Evolutionary conservation across 192 early-diverging fungal genomes (phyloP).

Genomic region (Dispira parvispora): DNA sequence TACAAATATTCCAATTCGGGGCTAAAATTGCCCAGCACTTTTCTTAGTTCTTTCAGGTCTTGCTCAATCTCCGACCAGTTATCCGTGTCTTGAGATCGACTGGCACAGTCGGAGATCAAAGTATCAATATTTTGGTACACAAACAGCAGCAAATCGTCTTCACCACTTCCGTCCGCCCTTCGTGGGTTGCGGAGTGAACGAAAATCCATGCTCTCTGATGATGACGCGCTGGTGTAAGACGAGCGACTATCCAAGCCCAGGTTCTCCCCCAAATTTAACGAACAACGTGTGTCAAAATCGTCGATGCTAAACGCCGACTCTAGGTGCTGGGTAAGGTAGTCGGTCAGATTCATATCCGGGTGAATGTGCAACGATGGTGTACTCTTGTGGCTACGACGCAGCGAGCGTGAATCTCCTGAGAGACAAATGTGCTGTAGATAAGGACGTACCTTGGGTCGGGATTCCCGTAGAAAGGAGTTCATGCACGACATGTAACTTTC

Average conservation of each 20-base stretch:
- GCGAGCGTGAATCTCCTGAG: background rate
- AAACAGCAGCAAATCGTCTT: conserved; percentile 7
- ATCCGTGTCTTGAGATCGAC: background rate
- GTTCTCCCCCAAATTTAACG: background rate
- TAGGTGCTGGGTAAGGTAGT: conserved; percentile 1
- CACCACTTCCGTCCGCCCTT: background rate
- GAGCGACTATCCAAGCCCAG: background rate
- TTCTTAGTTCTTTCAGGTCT: background rate
- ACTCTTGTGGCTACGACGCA: background rate
- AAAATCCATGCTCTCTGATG: background rate
- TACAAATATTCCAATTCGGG: conserved; percentile 4
- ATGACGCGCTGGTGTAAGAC: background rate
- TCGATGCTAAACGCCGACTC: conserved; percentile 11
- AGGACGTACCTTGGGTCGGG: conserved; percentile 18
- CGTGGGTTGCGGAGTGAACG: background rate
- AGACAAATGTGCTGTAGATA: conserved; percentile 12
- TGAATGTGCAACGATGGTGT: background rate
- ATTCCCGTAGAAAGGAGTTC: conserved; percentile 29
- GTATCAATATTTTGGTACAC: conserved; percentile 8
- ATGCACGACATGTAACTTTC: conserved; percentile 31
- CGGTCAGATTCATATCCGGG: conserved; percentile 1
- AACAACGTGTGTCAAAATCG: conserved; percentile 5
- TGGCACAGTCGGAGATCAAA: background rate
- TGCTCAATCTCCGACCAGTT: background rate
- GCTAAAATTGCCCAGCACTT: background rate